Evolutionary conservation across 768 basidiomycete genomes (phyloP).

Genomic region (Lactifluus pinguis): DNA sequence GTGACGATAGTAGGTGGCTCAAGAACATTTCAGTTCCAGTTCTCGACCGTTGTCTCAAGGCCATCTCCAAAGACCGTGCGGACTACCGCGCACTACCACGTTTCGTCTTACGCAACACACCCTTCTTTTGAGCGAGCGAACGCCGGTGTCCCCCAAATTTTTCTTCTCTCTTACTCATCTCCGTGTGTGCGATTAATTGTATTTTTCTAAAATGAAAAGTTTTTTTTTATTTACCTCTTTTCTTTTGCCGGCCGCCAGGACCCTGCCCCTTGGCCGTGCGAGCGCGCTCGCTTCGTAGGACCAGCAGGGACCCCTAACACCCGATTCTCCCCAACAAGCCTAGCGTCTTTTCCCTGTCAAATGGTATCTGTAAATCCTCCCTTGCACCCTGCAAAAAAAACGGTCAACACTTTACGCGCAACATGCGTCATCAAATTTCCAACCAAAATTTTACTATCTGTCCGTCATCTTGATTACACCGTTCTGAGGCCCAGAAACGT

Average conservation of each 20-base stretch:
- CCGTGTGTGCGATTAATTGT: neutral
- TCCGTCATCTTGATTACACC: neutral
- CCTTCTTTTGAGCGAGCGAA: conserved; percentile 51
- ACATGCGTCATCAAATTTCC: neutral
- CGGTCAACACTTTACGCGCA: neutral
- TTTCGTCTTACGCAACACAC: conserved; percentile 56
- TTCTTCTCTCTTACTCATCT: neutral
- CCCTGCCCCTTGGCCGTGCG: neutral
- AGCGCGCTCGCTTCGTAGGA: neutral
- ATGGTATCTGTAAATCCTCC: too few species aligned
- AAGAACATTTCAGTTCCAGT: conserved; percentile 47
- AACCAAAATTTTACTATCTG: neutral
- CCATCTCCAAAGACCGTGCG: conserved; percentile 64
- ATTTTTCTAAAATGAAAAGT: neutral
- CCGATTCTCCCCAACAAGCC: neutral
- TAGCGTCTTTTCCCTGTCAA: too few species aligned
- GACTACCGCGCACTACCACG: conserved; percentile 62
- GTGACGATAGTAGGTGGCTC: conserved; percentile 35
- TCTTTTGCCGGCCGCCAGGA: neutral
- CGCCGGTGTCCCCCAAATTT: neutral
- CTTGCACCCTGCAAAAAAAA: too few species aligned
- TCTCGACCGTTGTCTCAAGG: conserved; percentile 77
- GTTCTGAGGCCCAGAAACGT: neutral
- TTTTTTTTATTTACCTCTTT: neutral
- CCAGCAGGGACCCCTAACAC: conserved; percentile 11